Conservation (phyloP, 163 green algal genomes). For the Volvox carteri region DNA sequence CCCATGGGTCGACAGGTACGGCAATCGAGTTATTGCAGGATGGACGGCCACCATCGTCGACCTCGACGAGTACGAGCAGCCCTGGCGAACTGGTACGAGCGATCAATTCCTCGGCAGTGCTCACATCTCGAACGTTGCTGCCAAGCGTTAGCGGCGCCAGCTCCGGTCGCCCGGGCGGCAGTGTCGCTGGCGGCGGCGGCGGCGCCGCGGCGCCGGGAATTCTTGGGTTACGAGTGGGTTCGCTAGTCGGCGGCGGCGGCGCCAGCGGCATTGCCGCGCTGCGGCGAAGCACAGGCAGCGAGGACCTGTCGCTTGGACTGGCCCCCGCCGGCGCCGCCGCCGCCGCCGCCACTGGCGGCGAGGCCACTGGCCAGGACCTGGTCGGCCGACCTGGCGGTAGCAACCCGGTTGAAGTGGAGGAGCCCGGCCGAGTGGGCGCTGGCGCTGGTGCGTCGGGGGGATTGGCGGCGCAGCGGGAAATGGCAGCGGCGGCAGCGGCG, state of each 20-base stretch:
- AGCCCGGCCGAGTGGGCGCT: background rate
- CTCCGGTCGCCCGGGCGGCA: background rate
- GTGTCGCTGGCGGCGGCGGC: background rate
- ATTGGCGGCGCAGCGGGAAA: background rate
- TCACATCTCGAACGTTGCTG: constrained; percentile 35
- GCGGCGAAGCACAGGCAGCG: constrained; percentile 9
- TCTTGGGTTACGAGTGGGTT: constrained; percentile 25
- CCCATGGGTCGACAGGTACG: background rate
- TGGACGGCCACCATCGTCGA: background rate
- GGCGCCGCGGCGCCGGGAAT: background rate
- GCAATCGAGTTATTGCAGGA: background rate
- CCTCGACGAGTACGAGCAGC: background rate
- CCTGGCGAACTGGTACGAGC: constrained; percentile 19
- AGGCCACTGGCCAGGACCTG: background rate
- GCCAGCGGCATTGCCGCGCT: background rate
- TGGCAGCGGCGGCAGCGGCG: background rate
- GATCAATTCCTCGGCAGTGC: constrained; percentile 30
- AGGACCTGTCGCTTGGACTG: background rate
- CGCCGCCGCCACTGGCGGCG: background rate
- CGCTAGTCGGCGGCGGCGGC: background rate
- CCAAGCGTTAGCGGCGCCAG: constrained; percentile 18
- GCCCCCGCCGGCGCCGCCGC: background rate
- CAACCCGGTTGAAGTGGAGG: background rate
- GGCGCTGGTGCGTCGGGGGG: no score
- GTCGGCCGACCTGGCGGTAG: background rate